Evolutionary conservation across 2,329 filamentous ascomycete genomes (phyloP).

Genomic region (Paracoccidioides brasiliensis): DNA sequence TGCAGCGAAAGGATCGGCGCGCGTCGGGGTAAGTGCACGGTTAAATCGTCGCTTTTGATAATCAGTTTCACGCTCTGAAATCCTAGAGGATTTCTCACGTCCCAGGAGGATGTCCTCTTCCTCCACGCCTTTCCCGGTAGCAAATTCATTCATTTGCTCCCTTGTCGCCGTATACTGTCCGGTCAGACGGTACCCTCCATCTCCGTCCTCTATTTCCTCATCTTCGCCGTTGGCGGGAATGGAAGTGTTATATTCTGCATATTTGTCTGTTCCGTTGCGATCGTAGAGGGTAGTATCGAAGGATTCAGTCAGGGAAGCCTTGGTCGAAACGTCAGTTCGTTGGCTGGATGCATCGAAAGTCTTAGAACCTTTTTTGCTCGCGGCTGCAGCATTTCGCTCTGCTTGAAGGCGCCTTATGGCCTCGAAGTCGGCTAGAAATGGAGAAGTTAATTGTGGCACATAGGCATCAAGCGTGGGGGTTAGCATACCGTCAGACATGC

Average conservation of each 20-base stretch:
- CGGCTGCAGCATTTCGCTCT: conserved; percentile 74
- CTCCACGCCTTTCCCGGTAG: conserved; percentile 69
- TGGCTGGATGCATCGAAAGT: conserved; percentile 67
- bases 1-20: conserved; percentile 72
- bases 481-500: conserved; percentile 33
- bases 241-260: conserved; percentile 78
- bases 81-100: conserved; percentile 78
- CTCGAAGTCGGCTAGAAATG: conserved; percentile 60
- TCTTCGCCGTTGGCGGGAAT: conserved; percentile 68
- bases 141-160: conserved; percentile 88
- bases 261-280: conserved; percentile 63
- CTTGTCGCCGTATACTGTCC: conserved; percentile 92
- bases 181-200: conserved; percentile 66
- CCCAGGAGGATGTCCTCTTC: conserved; percentile 82
- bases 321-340: conserved; percentile 70
- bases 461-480: conserved; percentile 6
- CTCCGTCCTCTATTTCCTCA: conserved; percentile 66
- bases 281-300: conserved; percentile 86
- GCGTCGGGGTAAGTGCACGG: conserved; percentile 69
- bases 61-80: conserved; percentile 85
- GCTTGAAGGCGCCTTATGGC: conserved; percentile 76
- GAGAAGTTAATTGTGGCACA: conserved; percentile 14
- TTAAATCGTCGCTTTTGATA: conserved; percentile 95
- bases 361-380: conserved; percentile 67
- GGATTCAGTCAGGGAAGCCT: conserved; percentile 74